Conservation (phyloP, 2,329 filamentous ascomycete species). For the Fusarium globosum region DNA sequence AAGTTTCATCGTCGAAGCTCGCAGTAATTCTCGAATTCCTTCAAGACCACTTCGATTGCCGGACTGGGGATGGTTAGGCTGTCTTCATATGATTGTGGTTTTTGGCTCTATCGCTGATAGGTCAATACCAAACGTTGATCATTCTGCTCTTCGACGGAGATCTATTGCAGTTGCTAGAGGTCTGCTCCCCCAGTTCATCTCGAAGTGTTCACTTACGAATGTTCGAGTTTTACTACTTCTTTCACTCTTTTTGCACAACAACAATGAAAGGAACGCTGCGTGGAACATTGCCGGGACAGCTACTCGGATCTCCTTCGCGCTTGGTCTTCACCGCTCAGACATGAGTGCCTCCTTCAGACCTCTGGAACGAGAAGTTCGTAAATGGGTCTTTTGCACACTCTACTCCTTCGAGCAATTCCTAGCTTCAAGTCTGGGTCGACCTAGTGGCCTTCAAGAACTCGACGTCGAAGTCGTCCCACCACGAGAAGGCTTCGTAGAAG, state of each 20-base stretch:
- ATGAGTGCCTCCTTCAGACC: constrained; percentile 48
- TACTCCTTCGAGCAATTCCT: constrained; percentile 53
- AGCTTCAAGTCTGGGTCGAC: constrained; percentile 50
- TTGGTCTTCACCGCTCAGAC: constrained; percentile 48
- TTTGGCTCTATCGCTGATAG: constrained; percentile 49
- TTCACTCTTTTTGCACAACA: constrained; percentile 52
- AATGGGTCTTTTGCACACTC: constrained; percentile 52
- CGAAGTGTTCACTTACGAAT: constrained; percentile 31
- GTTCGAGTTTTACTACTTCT: constrained; percentile 26
- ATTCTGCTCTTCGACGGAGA: constrained; percentile 39
- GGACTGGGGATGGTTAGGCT: constrained; percentile 51
- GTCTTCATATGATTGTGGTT: constrained; percentile 52
- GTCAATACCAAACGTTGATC: constrained; percentile 42
- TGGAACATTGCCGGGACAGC: constrained; percentile 51
- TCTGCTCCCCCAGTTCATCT: constrained; percentile 28
- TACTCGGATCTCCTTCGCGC: constrained; percentile 47
- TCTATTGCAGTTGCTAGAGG: constrained; percentile 23
- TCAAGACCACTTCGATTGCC: constrained; percentile 22
- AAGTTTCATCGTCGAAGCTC: constrained; percentile 40
- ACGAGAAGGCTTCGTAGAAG: constrained; percentile 44
- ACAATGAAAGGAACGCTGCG: constrained; percentile 53
- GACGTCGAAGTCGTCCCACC: constrained; percentile 51
- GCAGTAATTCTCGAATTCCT: constrained; percentile 1
- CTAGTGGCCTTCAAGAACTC: constrained; percentile 49
- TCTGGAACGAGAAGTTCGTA: constrained; percentile 49